Conservation (phyloP, 2,329 filamentous ascomycete species). For the Beauveria rudraprayagi region DNA sequence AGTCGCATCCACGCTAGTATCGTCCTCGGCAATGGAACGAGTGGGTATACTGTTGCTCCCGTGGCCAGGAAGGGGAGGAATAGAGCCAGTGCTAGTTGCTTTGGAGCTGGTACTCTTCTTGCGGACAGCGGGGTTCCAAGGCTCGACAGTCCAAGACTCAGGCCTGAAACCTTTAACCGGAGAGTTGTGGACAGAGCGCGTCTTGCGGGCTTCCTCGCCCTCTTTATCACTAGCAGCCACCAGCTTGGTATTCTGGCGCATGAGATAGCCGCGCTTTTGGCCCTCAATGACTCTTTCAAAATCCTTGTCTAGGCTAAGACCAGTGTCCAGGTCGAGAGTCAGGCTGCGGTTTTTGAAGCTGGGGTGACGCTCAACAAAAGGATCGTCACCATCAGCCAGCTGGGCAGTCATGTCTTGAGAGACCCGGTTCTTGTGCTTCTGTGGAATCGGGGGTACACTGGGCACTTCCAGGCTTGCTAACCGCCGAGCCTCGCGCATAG, state of each 20-base stretch:
- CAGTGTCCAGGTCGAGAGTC: conserved; percentile 72
- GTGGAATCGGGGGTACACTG: conserved; percentile 50
- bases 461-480: conserved; percentile 72
- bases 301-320: conserved; percentile 80
- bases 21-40: conserved; percentile 63
- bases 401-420: conserved; percentile 40
- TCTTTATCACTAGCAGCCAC: conserved; percentile 83
- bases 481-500: conserved; percentile 80
- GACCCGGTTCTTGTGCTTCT: conserved; percentile 49
- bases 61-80: conserved; percentile 80
- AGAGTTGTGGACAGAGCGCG: conserved; percentile 58
- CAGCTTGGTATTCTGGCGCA: conserved; percentile 97
- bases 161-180: conserved; percentile 70
- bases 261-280: conserved; percentile 98
- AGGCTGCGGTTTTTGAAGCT: conserved; percentile 78
- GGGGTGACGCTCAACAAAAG: conserved; percentile 52
- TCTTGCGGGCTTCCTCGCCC: conserved; percentile 45
- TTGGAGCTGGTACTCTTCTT: conserved; percentile 52
- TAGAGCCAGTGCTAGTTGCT: conserved; percentile 45
- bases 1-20: conserved; percentile 45
- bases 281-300: conserved; percentile 92
- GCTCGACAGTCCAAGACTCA: conserved; percentile 92
- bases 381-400: conserved; percentile 26
- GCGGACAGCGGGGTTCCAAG: conserved; percentile 80
- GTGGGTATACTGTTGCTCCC: conserved; percentile 63